phyloP scores from a whole-genome alignment of 176 grass and related monocot genomes.

The Guadua angustifolia region DNA sequence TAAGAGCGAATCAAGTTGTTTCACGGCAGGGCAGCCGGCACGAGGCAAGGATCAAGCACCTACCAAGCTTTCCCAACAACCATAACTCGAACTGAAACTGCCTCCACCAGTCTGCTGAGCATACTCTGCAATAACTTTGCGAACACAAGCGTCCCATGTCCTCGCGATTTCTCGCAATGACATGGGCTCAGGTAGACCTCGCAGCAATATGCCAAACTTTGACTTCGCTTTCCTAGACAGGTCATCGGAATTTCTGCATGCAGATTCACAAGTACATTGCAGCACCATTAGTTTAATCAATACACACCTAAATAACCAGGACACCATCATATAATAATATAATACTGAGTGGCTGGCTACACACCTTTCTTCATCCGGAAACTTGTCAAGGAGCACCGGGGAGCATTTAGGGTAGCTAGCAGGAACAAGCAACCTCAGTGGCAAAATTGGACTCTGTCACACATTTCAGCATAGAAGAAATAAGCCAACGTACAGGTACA shows the following conservation, averaged over 20 bases:
- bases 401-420: constrained; percentile 89
- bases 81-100: constrained; percentile 88
- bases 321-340: background rate
- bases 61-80: constrained; percentile 75
- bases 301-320: background rate
- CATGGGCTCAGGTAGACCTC: constrained; percentile 75
- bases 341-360: background rate
- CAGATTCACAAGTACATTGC: constrained; percentile 34
- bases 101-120: constrained; percentile 85
- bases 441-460: constrained; percentile 86
- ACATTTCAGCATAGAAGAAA: constrained; percentile 40
- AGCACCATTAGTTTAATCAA: constrained; percentile 19
- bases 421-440: constrained; percentile 93
- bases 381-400: constrained; percentile 85
- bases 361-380: constrained; percentile 84
- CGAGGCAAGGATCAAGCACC: constrained; percentile 47
- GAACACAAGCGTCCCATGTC: constrained; percentile 81
- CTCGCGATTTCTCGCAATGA: constrained; percentile 84
- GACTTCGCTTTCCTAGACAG: constrained; percentile 75
- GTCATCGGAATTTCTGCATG: constrained; percentile 72
- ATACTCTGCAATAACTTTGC: constrained; percentile 80
- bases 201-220: constrained; percentile 71
- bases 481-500: background rate
- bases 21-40: background rate
- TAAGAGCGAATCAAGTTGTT: background rate